A percentile compares a stretch with the other conserved stretches of the same genome.
Evolutionary conservation across 768 basidiomycete species (phyloP).

Genomic region (Cystofilobasidium capitatum): DNA sequence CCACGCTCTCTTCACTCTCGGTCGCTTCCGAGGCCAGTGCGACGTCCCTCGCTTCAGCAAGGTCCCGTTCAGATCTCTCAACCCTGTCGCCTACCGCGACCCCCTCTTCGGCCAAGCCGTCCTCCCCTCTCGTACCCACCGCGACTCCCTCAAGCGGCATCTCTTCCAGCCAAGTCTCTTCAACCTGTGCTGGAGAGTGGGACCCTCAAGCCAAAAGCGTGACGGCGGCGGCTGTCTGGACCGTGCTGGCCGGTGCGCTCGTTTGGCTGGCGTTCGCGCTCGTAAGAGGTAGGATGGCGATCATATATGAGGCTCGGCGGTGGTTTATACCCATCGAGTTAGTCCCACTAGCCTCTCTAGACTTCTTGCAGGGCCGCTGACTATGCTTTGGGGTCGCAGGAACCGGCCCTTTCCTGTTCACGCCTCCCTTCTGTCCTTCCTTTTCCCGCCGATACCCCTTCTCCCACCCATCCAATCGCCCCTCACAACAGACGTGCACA

Average conservation of each 20-base stretch:
- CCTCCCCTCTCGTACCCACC: too few relatives aligned
- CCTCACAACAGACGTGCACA: background rate
- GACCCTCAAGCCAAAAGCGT: constrained; percentile 5
- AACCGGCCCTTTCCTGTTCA: constrained; percentile 2
- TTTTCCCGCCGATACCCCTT: constrained; percentile 10
- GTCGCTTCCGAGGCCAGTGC: too few relatives aligned
- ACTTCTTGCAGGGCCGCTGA: background rate
- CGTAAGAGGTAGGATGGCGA: background rate
- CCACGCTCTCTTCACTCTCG: too few relatives aligned
- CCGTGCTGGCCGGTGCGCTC: background rate
- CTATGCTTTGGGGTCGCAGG: background rate
- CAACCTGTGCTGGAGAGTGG: constrained; percentile 18
- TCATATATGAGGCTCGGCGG: constrained; percentile 3
- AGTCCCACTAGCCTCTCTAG: background rate
- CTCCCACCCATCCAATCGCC: constrained; percentile 1
- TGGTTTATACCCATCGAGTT: constrained; percentile 6
- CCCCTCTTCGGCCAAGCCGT: too few relatives aligned
- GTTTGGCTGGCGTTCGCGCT: constrained; percentile 9
- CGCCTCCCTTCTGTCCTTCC: constrained; percentile 7
- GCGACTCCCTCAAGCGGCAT: too few relatives aligned
- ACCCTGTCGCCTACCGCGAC: too few relatives aligned
- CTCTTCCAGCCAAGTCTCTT: too few relatives aligned
- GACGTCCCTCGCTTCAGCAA: too few relatives aligned
- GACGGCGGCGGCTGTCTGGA: constrained; percentile 3
- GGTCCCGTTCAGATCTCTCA: too few relatives aligned